These are phyloP conservation scores for Didymella pinodella DNA, from an alignment of 2,329 filamentous ascomycete genomes.

Conservation along the genomic window DNA sequence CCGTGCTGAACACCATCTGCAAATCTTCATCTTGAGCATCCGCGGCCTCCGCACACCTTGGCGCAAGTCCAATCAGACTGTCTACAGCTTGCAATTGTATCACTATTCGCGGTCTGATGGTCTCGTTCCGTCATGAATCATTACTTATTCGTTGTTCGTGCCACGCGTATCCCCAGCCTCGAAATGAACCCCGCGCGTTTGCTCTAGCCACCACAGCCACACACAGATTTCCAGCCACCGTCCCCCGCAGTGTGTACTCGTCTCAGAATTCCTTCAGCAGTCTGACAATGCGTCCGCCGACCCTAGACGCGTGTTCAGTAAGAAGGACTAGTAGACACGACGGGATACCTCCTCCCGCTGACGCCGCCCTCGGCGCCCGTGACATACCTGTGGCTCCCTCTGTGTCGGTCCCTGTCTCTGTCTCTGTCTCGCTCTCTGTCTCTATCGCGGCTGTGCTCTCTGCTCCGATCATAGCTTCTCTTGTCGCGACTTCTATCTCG, in stretches of 20 bases:
- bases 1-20: constrained; percentile 10
- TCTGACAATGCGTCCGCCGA: constrained; percentile 28
- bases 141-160: constrained; percentile 8
- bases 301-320: constrained; percentile 32
- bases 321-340: constrained; percentile 27
- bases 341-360: constrained; percentile 44
- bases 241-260: not conserved
- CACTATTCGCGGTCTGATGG: not conserved
- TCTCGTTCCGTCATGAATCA: constrained; percentile 13
- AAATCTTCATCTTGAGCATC: constrained; percentile 17
- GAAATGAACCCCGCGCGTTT: constrained; percentile 3
- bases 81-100: not conserved
- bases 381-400: constrained; percentile 44
- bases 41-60: constrained; percentile 3
- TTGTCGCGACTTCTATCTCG: constrained; percentile 27
- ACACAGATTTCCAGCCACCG: not conserved
- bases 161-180: constrained; percentile 3
- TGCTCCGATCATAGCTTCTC: constrained; percentile 22
- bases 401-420: constrained; percentile 24
- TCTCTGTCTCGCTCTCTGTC: constrained; percentile 29
- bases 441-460: constrained; percentile 24
- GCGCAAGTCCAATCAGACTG: not conserved
- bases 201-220: not conserved
- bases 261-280: constrained; percentile 35
- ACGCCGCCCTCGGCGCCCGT: constrained; percentile 47